phyloP scores from a whole-genome alignment of 495 filamentous ascomycete species.

The Antarctomyces pellizariae region DNA sequence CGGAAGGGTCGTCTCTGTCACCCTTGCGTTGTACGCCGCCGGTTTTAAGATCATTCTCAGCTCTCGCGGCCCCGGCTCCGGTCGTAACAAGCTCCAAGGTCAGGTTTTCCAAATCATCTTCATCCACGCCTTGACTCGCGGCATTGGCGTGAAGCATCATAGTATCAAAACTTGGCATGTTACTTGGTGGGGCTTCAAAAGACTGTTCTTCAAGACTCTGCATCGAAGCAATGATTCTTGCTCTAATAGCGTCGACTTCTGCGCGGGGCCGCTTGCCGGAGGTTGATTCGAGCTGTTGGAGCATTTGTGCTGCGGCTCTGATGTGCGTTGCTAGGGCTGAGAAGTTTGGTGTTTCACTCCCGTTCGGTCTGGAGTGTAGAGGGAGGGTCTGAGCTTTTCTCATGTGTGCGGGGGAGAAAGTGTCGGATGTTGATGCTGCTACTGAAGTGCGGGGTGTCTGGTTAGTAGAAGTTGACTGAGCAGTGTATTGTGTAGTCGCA shows the following conservation, averaged over 20 bases:
- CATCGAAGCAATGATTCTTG: conserved; percentile 65
- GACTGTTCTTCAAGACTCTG: conserved; percentile 61
- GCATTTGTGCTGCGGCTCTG: conserved; percentile 57
- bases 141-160: conserved; percentile 32
- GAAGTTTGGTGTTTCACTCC: conserved; percentile 37
- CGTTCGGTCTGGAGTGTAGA: conserved; percentile 15
- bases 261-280: conserved; percentile 43
- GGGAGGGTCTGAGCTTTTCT: conserved; percentile 12
- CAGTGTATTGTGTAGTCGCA: too few relatives aligned
- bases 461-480: too few relatives aligned
- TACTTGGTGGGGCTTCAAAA: conserved; percentile 27
- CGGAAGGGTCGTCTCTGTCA: conserved; percentile 58
- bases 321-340: conserved; percentile 58
- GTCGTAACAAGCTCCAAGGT: conserved; percentile 13
- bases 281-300: conserved; percentile 51
- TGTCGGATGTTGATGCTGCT: too few relatives aligned
- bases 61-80: conserved; percentile 45
- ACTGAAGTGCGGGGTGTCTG: too few relatives aligned
- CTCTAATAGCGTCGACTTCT: conserved; percentile 51
- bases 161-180: conserved; percentile 42
- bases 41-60: conserved; percentile 65
- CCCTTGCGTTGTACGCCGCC: conserved; percentile 52
- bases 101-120: conserved; percentile 16
- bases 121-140: conserved; percentile 19
- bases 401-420: conserved; percentile 12